Percentiles rank a stretch among this genome's conserved stretches.
phyloP scores from a whole-genome alignment of 176 grass and related monocot species.

The Pharus latifolius region DNA sequence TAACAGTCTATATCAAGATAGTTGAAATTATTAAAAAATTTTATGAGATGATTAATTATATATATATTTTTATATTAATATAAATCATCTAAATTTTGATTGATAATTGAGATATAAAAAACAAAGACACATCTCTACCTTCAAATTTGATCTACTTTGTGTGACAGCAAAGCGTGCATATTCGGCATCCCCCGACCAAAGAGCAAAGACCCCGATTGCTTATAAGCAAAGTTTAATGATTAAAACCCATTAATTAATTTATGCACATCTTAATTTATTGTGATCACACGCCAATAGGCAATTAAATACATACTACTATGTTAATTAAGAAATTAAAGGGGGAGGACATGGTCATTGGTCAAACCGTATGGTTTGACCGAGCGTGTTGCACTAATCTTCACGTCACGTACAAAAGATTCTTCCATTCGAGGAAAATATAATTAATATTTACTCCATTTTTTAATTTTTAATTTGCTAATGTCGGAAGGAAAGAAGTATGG shows the following conservation, averaged over 20 bases:
- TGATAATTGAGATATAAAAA: no score
- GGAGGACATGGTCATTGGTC: not conserved
- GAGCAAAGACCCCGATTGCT: slow-evolving; percentile 12
- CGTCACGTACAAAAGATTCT: slow-evolving; percentile 27
- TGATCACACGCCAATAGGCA: no score
- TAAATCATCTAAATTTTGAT: no score
- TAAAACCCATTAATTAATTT: not conserved
- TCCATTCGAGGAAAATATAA: not conserved
- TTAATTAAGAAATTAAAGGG: not conserved
- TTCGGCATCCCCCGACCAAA: not conserved
- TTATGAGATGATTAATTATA: no score
- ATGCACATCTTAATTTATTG: not conserved
- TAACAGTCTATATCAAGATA: no score
- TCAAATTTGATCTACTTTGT: no score
- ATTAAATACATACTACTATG: no score
- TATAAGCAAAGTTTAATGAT: slow-evolving; percentile 23
- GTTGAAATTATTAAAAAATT: no score
- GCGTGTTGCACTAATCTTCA: slow-evolving; percentile 24
- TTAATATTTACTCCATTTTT: not conserved
- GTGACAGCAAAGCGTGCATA: not conserved
- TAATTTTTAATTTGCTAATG: not conserved
- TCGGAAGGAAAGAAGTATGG: no score
- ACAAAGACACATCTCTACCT: no score
- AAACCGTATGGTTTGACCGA: not conserved
- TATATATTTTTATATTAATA: no score